Evolutionary conservation across 2,329 filamentous ascomycete species (phyloP).

Genomic region (Apiospora koreana): DNA sequence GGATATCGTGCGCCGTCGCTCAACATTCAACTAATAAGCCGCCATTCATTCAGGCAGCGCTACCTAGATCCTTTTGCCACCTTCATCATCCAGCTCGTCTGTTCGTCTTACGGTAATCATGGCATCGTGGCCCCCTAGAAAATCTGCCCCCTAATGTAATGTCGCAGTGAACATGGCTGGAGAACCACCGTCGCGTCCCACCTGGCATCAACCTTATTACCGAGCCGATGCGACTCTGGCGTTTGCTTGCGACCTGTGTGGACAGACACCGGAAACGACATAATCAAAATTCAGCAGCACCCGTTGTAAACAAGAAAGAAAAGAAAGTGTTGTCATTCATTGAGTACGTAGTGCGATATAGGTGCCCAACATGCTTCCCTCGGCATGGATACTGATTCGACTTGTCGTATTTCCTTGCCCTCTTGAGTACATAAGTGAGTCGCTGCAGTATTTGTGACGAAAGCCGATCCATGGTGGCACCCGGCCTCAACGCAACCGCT

Average conservation of each 20-base stretch:
- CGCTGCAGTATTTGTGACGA: background rate
- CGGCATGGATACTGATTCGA: background rate
- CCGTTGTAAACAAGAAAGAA: background rate
- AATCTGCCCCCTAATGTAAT: background rate
- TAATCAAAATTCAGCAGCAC: background rate
- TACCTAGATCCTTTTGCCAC: background rate
- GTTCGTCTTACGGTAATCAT: background rate
- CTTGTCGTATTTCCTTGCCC: background rate
- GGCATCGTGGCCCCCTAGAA: background rate
- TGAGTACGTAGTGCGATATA: background rate
- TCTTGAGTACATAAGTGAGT: background rate
- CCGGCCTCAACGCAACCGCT: background rate
- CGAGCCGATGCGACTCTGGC: constrained; percentile 2
- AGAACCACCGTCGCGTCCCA: background rate
- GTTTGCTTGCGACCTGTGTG: background rate
- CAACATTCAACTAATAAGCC: background rate
- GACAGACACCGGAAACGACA: background rate
- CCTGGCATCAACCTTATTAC: background rate
- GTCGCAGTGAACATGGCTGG: background rate
- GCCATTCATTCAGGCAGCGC: background rate
- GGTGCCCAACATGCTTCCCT: background rate
- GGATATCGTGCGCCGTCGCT: constrained; percentile 2
- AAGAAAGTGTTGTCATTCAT: background rate
- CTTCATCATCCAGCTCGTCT: background rate
- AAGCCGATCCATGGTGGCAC: background rate